These are phyloP conservation scores for Cryptococcus sp. DNA, from an alignment of 1,284 basidiomycete species.

Conservation along the genomic window DNA sequence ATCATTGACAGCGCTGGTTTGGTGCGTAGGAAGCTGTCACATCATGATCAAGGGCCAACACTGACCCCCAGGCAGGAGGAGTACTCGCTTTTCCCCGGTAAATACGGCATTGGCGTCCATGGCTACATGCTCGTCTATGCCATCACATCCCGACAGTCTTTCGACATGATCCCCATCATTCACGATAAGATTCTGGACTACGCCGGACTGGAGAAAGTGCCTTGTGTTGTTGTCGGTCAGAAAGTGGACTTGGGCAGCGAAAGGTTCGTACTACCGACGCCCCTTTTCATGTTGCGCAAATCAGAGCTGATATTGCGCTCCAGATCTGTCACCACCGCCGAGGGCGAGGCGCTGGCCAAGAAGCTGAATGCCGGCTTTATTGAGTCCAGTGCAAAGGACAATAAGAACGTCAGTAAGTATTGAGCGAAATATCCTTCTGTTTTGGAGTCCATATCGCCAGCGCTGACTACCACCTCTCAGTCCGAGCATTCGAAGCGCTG, in stretches of 20 bases:
- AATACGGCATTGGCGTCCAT: slow-evolving; percentile 79
- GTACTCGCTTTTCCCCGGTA: slow-evolving; percentile 77
- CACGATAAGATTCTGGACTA: slow-evolving; percentile 98
- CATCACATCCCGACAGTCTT: slow-evolving; percentile 85
- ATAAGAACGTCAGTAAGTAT: slow-evolving; percentile 81
- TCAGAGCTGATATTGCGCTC: slow-evolving; percentile 38
- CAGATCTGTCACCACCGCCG: slow-evolving; percentile 74
- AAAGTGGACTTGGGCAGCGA: slow-evolving; percentile 78
- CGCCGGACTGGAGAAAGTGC: slow-evolving; percentile 83
- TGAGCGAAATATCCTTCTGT: not conserved
- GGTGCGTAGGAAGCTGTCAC: slow-evolving; percentile 38
- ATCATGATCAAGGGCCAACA: not conserved
- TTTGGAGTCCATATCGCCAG: not conserved
- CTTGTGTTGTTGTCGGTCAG: slow-evolving; percentile 94
- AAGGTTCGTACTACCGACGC: slow-evolving; percentile 25
- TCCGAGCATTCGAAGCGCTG: slow-evolving; percentile 83
- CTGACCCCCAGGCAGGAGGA: slow-evolving; percentile 65
- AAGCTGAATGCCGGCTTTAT: slow-evolving; percentile 74
- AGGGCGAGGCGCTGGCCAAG: slow-evolving; percentile 75
- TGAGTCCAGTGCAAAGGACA: slow-evolving; percentile 86
- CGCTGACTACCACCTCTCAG: slow-evolving; percentile 53
- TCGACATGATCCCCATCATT: slow-evolving; percentile 94
- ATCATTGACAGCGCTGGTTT: slow-evolving; percentile 98
- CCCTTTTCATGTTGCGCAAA: slow-evolving; percentile 16
- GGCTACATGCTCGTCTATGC: slow-evolving; percentile 92